These are phyloP conservation scores for Heliamphora exappendiculata DNA, from an alignment of 148 eudicot genomes.

Conservation along the genomic window DNA sequence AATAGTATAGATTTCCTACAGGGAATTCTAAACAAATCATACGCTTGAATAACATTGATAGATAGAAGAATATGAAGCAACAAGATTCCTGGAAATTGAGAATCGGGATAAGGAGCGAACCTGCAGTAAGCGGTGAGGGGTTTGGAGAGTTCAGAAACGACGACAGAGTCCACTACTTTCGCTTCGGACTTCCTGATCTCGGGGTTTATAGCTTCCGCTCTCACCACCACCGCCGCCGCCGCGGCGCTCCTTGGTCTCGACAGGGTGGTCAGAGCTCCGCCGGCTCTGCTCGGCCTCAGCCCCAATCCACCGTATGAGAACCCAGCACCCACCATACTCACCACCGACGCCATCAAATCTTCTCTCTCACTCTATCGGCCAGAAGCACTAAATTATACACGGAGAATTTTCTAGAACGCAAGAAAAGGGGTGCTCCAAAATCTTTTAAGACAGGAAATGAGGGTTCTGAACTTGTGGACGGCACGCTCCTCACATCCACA, in stretches of 20 bases:
- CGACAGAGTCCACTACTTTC: constrained; percentile 81
- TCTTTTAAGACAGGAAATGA: no score
- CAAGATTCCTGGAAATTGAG: neutral
- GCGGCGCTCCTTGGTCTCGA: neutral
- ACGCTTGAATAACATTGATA: no score
- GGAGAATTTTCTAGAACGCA: neutral
- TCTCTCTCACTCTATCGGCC: neutral
- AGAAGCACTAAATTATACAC: neutral
- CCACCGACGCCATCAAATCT: constrained; percentile 22
- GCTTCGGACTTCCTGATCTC: constrained; percentile 74
- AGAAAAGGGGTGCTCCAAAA: neutral
- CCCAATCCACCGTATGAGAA: constrained; percentile 13
- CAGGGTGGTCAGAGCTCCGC: neutral
- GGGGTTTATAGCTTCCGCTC: constrained; percentile 73
- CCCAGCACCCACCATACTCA: constrained; percentile 24
- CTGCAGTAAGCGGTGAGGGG: constrained; percentile 92
- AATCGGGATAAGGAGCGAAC: constrained; percentile 20
- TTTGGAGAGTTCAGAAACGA: constrained; percentile 73
- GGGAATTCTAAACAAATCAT: no score
- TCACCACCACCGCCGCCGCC: constrained; percentile 38
- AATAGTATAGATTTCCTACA: no score
- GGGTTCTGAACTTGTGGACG: neutral
- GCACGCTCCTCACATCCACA: neutral
- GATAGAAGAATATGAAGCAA: no score
- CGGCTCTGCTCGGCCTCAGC: constrained; percentile 1